These are phyloP conservation scores for Lachnellula suecica DNA, from an alignment of 2,329 filamentous ascomycete genomes.

Conservation along the genomic window DNA sequence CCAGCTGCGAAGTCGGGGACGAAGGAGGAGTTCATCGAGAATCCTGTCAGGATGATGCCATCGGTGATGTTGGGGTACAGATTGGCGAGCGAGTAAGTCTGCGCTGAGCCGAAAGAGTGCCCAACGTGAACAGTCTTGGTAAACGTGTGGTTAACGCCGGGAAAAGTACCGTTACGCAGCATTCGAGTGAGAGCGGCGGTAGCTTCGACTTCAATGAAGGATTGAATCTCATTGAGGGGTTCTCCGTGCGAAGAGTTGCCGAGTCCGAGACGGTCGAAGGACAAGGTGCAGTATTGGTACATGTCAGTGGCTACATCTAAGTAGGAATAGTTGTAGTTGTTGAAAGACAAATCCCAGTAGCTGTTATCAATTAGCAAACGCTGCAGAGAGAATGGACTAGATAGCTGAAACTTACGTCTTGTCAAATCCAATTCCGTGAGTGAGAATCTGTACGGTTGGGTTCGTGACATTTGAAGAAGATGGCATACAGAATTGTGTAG, in stretches of 20 bases:
- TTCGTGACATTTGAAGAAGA: slow-evolving; percentile 37
- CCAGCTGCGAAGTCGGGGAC: slow-evolving; percentile 42
- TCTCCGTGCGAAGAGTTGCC: slow-evolving; percentile 58
- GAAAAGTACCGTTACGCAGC: slow-evolving; percentile 46
- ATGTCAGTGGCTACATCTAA: slow-evolving; percentile 51
- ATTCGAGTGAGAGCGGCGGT: slow-evolving; percentile 51
- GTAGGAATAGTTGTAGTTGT: slow-evolving; percentile 63
- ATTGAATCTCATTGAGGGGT: slow-evolving; percentile 59
- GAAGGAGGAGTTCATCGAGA: slow-evolving; percentile 48
- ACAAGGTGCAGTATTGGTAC: slow-evolving; percentile 57
- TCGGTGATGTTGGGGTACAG: slow-evolving; percentile 53
- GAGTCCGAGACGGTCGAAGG: slow-evolving; percentile 62
- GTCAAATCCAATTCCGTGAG: slow-evolving; percentile 55
- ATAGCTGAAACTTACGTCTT: slow-evolving; percentile 37
- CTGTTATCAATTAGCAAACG: slow-evolving; percentile 32
- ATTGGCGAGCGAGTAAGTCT: slow-evolving; percentile 54
- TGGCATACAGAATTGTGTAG: slow-evolving; percentile 61
- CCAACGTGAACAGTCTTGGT: slow-evolving; percentile 57
- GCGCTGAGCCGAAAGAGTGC: slow-evolving; percentile 62
- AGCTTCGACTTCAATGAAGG: slow-evolving; percentile 56
- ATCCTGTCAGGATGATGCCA: slow-evolving; percentile 61
- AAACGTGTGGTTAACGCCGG: slow-evolving; percentile 36
- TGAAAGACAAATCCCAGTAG: slow-evolving; percentile 62
- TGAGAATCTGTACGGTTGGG: slow-evolving; percentile 45
- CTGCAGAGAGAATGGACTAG: slow-evolving; percentile 35